phyloP scores from a whole-genome alignment of 2,329 filamentous ascomycete genomes.

The Pseudogymnoascus sp. region DNA sequence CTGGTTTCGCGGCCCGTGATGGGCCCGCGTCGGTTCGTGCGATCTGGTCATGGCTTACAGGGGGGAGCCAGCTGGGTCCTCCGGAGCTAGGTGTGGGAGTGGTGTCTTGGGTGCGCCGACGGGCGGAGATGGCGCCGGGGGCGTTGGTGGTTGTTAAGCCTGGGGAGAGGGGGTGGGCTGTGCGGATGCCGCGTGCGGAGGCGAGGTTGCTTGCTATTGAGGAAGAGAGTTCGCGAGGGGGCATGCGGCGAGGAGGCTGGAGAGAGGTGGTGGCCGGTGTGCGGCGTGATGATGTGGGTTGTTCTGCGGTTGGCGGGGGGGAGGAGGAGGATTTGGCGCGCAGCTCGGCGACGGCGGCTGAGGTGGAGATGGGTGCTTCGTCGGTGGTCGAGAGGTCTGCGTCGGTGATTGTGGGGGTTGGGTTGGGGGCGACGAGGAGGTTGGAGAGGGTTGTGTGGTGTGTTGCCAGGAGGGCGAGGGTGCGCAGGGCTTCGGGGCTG shows the following conservation, averaged over 20 bases:
- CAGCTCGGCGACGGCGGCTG: slow-evolving; percentile 26
- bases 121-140: slow-evolving; percentile 38
- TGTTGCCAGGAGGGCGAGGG: slow-evolving; percentile 74
- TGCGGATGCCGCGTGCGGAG: slow-evolving; percentile 70
- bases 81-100: slow-evolving; percentile 34
- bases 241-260: slow-evolving; percentile 32
- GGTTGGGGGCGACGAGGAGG: slow-evolving; percentile 61
- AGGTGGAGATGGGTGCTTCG: slow-evolving; percentile 25
- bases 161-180: slow-evolving; percentile 50
- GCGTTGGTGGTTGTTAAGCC: slow-evolving; percentile 67
- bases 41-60: slow-evolving; percentile 27
- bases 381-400: slow-evolving; percentile 21
- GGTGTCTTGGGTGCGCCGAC: slow-evolving; percentile 32
- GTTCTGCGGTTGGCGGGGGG: slow-evolving; percentile 17
- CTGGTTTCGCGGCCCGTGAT: slow-evolving; percentile 20
- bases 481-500: slow-evolving; percentile 66
- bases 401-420: slow-evolving; percentile 16
- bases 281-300: not conserved
- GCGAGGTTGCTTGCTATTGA: slow-evolving; percentile 86
- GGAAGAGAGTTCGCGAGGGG: slow-evolving; percentile 60
- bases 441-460: slow-evolving; percentile 80
- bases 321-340: slow-evolving; percentile 22
- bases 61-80: slow-evolving; percentile 39
- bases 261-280: slow-evolving; percentile 7
- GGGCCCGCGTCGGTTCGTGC: slow-evolving; percentile 28